Base-by-base conservation (phyloP, 441 rosid genomes). In the Geranium incanum region DNA sequence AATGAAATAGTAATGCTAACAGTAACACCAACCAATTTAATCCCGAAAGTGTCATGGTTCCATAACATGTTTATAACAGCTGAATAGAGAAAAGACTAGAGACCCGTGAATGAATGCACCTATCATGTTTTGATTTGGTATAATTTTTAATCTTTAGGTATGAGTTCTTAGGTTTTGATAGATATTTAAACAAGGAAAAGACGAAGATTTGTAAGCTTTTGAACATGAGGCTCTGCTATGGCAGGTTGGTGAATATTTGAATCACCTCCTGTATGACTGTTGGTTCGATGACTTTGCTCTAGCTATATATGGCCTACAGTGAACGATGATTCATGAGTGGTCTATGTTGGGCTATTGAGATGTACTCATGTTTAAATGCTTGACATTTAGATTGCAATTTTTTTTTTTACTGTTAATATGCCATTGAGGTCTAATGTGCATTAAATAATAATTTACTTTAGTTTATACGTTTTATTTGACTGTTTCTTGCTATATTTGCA, bases 401-500 rank as follows among this genome's bases (percentile, higher is more conserved):
- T 28, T 28, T 28, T 28, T 21, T 21, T 21, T 21, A 21, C 33
- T 28, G 33, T 28, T 28, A 28, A 28, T 28, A 28, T 28, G 33
- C 33, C 33, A 28, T 28, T 28, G 33, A 28, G 33, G 33, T 28
- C 13, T 45, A 12, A n/a, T 45, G n/a, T 12, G 11, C 15, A 4
- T 45, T 45, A 1, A 12, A 11, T 45, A 45, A 13, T 45, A 45
- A 3, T 45, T 45, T 28, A 28, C n/a, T 45, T 45, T n/a, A 45
- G 13, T 45, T 11, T 28, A 28, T 28, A 28, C 33, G 3, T 28
- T 12, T 28, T 45, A 70, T 71, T 50, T 70, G 38, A 66, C 37
- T 0, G 11, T 21, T 50, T 70, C 74, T 55, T 19, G 63, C 68
- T 50, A 33, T 55, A 12, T 59, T 71, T 82, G 78, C 88, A 95